These are phyloP conservation scores for Claviceps pazoutovae DNA, from an alignment of 2,329 filamentous ascomycete genomes.

Conservation along the genomic window DNA sequence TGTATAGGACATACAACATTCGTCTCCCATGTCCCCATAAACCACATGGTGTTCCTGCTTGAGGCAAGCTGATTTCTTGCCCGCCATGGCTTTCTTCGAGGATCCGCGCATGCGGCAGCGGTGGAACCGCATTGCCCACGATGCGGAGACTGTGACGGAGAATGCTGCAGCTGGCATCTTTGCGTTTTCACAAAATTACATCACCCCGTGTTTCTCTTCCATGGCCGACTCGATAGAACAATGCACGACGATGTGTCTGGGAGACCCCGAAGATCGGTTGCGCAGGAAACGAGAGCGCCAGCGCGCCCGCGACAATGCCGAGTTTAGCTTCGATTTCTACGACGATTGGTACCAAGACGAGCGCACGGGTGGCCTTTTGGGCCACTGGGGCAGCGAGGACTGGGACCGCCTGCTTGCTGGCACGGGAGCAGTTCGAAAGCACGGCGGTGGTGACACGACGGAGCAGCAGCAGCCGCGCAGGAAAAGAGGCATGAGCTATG, in stretches of 20 bases:
- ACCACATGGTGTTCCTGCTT: neutral
- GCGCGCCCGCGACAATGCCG: conserved; percentile 47
- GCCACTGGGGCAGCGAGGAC: conserved; percentile 67
- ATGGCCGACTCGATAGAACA: conserved; percentile 54
- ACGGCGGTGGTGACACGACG: conserved; percentile 21
- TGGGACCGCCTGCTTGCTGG: conserved; percentile 71
- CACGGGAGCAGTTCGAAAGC: conserved; percentile 35
- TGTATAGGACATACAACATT: too few species aligned
- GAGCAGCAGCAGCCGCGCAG: conserved; percentile 60
- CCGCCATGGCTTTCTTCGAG: conserved; percentile 46
- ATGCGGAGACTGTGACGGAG: conserved; percentile 80
- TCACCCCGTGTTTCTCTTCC: conserved; percentile 64
- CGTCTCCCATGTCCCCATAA: neutral
- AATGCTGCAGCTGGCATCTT: conserved; percentile 85
- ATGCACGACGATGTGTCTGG: conserved; percentile 57
- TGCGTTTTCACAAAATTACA: conserved; percentile 73
- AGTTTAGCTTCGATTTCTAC: conserved; percentile 91
- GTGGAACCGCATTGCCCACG: conserved; percentile 84
- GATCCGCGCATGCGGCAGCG: conserved; percentile 86
- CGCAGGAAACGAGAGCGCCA: conserved; percentile 54
- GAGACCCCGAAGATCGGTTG: conserved; percentile 59
- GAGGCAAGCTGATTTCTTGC: conserved; percentile 6
- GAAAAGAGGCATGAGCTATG: conserved; percentile 82
- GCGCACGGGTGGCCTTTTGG: conserved; percentile 43
- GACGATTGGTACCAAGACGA: conserved; percentile 78